phyloP scores from a whole-genome alignment of 2,329 filamentous ascomycete species.

The Akanthomyces uredinophilus region DNA sequence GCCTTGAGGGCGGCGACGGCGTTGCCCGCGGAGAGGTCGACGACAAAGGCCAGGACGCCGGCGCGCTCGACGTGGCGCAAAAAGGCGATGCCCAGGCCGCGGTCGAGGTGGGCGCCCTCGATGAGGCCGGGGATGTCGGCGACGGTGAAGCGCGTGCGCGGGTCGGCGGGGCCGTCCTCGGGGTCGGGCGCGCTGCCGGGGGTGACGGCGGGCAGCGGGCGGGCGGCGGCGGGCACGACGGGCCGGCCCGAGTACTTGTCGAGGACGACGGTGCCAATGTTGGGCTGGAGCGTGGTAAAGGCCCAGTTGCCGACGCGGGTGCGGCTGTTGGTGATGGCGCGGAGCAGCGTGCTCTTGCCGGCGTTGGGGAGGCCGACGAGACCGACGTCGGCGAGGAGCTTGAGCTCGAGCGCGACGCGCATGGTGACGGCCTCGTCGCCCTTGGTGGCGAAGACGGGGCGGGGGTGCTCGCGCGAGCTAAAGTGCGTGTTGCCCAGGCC shows the following conservation, averaged over 20 bases:
- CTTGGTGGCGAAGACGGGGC: slow-evolving; percentile 83
- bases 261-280: slow-evolving; percentile 91
- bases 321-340: slow-evolving; percentile 81
- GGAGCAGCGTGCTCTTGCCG: slow-evolving; percentile 87
- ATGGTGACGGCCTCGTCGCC: slow-evolving; percentile 76
- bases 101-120: slow-evolving; percentile 86
- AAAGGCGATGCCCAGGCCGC: slow-evolving; percentile 85
- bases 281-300: slow-evolving; percentile 91
- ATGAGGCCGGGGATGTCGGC: slow-evolving; percentile 95
- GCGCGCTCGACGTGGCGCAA: slow-evolving; percentile 92
- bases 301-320: slow-evolving; percentile 92
- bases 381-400: slow-evolving; percentile 90
- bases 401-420: slow-evolving; percentile 82
- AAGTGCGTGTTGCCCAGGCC: slow-evolving; percentile 95
- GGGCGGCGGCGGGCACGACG: slow-evolving; percentile 31
- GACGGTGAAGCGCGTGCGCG: slow-evolving; percentile 79
- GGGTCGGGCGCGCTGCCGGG: slow-evolving; percentile 27
- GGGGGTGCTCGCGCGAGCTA: slow-evolving; percentile 64
- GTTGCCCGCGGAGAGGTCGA: slow-evolving; percentile 77
- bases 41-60: slow-evolving; percentile 85
- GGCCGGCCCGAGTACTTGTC: slow-evolving; percentile 81
- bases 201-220: slow-evolving; percentile 24
- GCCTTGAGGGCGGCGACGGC: slow-evolving; percentile 72
- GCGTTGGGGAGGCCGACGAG: slow-evolving; percentile 94
- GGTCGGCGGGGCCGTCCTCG: slow-evolving; percentile 41